These are phyloP conservation scores for Apiospora saccharicola DNA, from an alignment of 2,329 filamentous ascomycete species.

Conservation along the genomic window DNA sequence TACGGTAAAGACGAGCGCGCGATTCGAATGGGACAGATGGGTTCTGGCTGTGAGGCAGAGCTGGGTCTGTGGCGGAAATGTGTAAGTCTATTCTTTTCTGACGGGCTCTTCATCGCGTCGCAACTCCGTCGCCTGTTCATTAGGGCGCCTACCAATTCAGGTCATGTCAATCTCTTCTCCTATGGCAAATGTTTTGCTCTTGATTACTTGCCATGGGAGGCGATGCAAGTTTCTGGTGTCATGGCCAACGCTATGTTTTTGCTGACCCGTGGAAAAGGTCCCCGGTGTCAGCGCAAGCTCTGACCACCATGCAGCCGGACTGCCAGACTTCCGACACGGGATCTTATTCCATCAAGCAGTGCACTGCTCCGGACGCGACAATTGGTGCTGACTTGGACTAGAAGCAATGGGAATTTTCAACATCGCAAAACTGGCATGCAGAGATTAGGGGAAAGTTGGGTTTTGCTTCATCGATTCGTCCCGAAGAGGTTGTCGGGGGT, in stretches of 20 bases:
- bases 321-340: background rate
- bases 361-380: background rate
- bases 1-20: constrained; percentile 8
- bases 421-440: no score
- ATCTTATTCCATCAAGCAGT: constrained; percentile 3
- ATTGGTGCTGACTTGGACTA: background rate
- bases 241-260: no score
- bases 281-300: background rate
- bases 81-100: background rate
- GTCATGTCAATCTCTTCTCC: no score
- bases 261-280: background rate
- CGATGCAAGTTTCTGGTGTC: background rate
- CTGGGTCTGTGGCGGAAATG: constrained; percentile 5
- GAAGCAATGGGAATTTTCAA: background rate
- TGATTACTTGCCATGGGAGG: background rate
- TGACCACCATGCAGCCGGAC: background rate
- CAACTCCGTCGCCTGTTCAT: no score
- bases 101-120: no score
- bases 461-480: background rate
- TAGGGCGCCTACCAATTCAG: no score
- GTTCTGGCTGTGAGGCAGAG: background rate
- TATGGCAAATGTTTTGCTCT: no score
- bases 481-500: background rate
- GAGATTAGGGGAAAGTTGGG: background rate
- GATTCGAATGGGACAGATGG: constrained; percentile 2